Evolutionary conservation across 805 yeast species (phyloP).

Genomic region (Pichia membranifaciens): DNA sequence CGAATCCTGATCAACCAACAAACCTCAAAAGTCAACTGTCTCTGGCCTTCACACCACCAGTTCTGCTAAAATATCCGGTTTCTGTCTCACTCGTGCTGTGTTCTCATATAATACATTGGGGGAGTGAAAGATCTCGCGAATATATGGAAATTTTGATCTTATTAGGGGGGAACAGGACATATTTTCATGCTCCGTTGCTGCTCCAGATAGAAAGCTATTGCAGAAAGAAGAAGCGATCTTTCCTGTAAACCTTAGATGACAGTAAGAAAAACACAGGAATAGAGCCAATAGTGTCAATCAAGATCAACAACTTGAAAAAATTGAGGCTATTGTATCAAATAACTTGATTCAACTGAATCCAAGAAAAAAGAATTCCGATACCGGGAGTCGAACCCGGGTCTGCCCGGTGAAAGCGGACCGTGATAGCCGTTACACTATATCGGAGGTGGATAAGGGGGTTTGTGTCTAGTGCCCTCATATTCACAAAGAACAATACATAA

Average conservation of each 20-base stretch:
- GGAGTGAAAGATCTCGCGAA: conserved; percentile 1
- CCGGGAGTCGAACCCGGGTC: conserved; percentile 84
- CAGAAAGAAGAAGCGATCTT: neutral
- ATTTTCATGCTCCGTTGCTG: conserved; percentile 5
- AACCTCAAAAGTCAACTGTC: no score
- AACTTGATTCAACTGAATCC: no score
- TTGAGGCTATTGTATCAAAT: no score
- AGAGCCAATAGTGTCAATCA: no score
- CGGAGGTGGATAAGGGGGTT: conserved; percentile 40
- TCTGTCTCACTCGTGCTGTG: no score
- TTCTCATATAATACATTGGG: no score
- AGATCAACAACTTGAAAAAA: no score
- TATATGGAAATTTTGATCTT: neutral
- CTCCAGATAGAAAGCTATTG: neutral
- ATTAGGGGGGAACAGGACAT: neutral
- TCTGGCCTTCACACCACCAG: no score
- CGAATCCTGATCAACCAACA: no score
- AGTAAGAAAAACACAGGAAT: neutral
- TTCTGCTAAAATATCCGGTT: no score
- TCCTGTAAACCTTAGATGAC: neutral
- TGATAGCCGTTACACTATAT: conserved; percentile 80
- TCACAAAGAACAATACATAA: no score
- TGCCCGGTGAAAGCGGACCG: conserved; percentile 84
- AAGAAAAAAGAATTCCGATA: conserved; percentile 51
- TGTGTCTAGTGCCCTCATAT: no score